A percentile compares a stretch with the other conserved stretches of the same genome.
Evolutionary conservation across 768 basidiomycete species (phyloP).

Genomic region (Hysterangium stoloniferum): DNA sequence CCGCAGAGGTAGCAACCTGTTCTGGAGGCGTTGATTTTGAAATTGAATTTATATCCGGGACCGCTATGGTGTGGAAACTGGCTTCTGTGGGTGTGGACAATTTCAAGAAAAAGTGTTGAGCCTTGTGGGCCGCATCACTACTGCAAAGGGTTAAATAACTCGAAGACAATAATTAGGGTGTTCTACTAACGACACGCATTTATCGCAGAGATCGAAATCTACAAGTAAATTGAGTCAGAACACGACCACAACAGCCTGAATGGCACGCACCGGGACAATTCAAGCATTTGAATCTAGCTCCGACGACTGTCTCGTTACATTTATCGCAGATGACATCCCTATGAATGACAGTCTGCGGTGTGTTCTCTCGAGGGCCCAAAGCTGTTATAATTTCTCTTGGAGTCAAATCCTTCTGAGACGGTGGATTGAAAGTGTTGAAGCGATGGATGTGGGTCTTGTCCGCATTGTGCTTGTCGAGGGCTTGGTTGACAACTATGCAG

Average conservation of each 20-base stretch:
- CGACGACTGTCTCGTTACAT: conserved; percentile 50
- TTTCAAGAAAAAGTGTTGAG: conserved; percentile 62
- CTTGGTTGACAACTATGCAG: conserved; percentile 11
- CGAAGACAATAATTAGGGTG: no score
- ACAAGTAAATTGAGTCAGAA: conserved; percentile 1
- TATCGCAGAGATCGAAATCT: conserved; percentile 70
- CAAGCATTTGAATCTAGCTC: conserved; percentile 72
- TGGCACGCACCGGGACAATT: conserved; percentile 55
- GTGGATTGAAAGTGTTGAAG: conserved; percentile 7
- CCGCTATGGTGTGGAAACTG: conserved; percentile 57
- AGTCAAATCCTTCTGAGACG: background rate
- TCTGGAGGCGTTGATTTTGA: no score
- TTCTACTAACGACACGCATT: conserved; percentile 45
- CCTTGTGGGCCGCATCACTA: conserved; percentile 13
- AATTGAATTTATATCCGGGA: no score
- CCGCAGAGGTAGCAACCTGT: conserved; percentile 30
- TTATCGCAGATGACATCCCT: conserved; percentile 55
- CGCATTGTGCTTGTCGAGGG: conserved; percentile 10
- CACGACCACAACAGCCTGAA: background rate
- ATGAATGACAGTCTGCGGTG: conserved; percentile 36
- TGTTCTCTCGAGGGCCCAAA: background rate
- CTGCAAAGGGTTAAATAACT: no score
- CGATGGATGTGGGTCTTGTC: conserved; percentile 6
- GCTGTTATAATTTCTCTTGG: background rate
- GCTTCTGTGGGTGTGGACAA: conserved; percentile 59